Conservation (phyloP, 2,329 filamentous ascomycete genomes). For the Penicillium sp. region DNA sequence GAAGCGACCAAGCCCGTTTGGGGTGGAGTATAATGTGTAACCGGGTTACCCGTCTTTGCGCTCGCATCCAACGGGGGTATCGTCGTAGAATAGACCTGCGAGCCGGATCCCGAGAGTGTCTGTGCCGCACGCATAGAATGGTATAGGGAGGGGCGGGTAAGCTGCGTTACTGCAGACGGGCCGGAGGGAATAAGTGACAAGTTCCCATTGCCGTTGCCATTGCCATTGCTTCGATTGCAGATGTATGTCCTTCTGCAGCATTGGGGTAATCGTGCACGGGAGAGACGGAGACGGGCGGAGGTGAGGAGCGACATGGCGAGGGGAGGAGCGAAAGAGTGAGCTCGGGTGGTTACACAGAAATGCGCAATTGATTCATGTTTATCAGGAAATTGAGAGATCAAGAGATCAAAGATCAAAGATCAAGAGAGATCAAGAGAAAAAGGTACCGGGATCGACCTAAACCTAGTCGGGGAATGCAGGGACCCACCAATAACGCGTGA, state of each 20-base stretch:
- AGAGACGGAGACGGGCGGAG: conserved; percentile 7
- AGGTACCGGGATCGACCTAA: conserved; percentile 10
- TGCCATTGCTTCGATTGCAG: conserved; percentile 3
- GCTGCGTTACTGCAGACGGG: not conserved
- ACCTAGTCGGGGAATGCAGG: conserved; percentile 6
- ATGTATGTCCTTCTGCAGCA: conserved; percentile 2
- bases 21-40: conserved; percentile 42
- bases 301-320: conserved; percentile 4
- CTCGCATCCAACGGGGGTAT: conserved; percentile 1
- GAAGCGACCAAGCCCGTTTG: conserved; percentile 43
- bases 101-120: conserved; percentile 2
- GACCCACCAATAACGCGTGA: not conserved
- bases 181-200: not conserved
- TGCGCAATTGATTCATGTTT: conserved; percentile 10
- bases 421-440: conserved; percentile 2
- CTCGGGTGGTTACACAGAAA: not conserved
- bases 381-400: not conserved
- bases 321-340: not conserved
- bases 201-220: not conserved
- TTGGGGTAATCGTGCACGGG: conserved; percentile 10
- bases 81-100: conserved; percentile 9
- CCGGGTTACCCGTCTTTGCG: conserved; percentile 12
- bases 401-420: too few species aligned
- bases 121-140: not conserved
- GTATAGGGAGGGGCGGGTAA: not conserved